These are phyloP conservation scores for Lactarius hatsudake DNA, from an alignment of 768 basidiomycete species.

Conservation along the genomic window DNA sequence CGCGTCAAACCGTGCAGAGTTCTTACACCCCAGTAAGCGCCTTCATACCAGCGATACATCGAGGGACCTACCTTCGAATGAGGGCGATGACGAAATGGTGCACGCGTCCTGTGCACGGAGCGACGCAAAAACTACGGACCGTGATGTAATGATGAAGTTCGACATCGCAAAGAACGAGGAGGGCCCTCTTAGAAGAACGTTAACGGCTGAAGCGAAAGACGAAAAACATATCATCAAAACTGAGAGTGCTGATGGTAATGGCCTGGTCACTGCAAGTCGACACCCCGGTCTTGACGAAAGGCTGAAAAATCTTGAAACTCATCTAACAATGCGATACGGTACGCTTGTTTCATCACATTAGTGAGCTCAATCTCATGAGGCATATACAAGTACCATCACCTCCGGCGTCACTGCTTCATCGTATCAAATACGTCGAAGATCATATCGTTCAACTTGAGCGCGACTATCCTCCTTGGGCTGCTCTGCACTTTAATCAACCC, in stretches of 20 bases:
- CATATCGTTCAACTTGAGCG: constrained; percentile 74
- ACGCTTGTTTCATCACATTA: neutral
- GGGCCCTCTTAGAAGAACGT: constrained; percentile 65
- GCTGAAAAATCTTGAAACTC: constrained; percentile 63
- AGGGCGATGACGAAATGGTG: constrained; percentile 32
- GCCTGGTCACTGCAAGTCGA: constrained; percentile 39
- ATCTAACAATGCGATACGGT: constrained; percentile 77
- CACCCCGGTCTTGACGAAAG: constrained; percentile 66
- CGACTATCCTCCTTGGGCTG: constrained; percentile 85
- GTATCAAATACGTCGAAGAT: constrained; percentile 71
- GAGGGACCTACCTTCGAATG: constrained; percentile 9
- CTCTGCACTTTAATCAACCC: constrained; percentile 85
- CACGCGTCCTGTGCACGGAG: constrained; percentile 65
- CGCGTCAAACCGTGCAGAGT: constrained; percentile 74
- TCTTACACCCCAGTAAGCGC: constrained; percentile 59
- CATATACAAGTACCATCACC: constrained; percentile 58
- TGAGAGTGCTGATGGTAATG: constrained; percentile 25
- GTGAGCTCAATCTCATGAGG: constrained; percentile 1
- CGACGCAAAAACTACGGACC: constrained; percentile 66
- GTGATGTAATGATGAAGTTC: constrained; percentile 81
- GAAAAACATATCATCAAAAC: neutral
- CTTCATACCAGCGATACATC: constrained; percentile 34
- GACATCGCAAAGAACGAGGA: constrained; percentile 85
- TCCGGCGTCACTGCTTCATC: constrained; percentile 59
- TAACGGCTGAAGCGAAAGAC: constrained; percentile 35